Percentiles rank a stretch among this genome's conserved stretches.
Evolutionary conservation across 129 eudicot genomes (phyloP).

Genomic region (Mikania micrantha): DNA sequence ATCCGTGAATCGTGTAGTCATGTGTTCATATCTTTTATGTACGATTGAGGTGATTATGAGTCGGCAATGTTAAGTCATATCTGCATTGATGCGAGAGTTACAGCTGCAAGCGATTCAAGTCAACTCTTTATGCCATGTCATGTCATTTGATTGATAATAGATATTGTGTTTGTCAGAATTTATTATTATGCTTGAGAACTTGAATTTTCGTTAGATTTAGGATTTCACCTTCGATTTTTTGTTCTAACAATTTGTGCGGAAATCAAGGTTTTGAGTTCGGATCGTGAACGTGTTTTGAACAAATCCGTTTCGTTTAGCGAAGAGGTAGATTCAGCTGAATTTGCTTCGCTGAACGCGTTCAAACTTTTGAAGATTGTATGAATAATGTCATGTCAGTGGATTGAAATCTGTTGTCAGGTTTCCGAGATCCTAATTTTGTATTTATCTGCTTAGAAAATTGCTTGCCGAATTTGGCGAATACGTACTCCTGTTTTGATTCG

Average conservation of each 20-base stretch:
- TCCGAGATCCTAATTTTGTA: conserved; percentile 25
- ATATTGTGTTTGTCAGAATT: background rate
- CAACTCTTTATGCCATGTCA: background rate
- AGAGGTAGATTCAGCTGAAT: conserved; percentile 22
- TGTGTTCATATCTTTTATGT: too few species aligned
- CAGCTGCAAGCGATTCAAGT: conserved; percentile 12
- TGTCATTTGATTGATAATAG: background rate
- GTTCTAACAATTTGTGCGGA: conserved; percentile 1
- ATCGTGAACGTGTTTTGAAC: background rate
- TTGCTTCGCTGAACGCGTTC: too few species aligned
- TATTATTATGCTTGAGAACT: background rate
- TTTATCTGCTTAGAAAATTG: conserved; percentile 20
- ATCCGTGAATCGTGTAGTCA: too few species aligned
- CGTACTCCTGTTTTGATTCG: conserved; percentile 17
- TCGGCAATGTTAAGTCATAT: conserved; percentile 1
- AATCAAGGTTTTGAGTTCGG: background rate
- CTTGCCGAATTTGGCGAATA: conserved; percentile 8
- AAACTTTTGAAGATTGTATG: conserved; percentile 16
- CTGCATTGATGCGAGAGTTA: conserved; percentile 16
- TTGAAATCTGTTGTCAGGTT: conserved; percentile 22
- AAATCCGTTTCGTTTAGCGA: conserved; percentile 18
- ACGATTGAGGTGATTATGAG: conserved; percentile 17
- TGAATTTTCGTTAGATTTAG: background rate
- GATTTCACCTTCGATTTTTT: background rate
- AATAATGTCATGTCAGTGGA: conserved; percentile 11